phyloP scores from a whole-genome alignment of 2,329 filamentous ascomycete genomes.

The Penicillium decumbens region DNA sequence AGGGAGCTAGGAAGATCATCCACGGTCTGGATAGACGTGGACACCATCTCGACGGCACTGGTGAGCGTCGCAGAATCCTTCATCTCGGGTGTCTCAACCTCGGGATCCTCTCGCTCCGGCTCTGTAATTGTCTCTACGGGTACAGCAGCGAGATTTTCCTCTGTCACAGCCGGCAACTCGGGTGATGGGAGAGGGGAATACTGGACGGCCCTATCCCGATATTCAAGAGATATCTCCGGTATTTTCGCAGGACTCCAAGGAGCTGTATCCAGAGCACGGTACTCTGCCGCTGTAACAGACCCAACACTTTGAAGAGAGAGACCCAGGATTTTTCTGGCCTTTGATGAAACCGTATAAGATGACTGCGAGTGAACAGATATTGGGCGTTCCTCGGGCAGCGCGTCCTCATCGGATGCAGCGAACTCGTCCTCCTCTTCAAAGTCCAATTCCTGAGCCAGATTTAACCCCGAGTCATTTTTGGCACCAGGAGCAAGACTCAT shows the following conservation, averaged over 20 bases:
- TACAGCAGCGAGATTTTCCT: conserved; percentile 16
- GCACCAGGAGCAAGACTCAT: conserved; percentile 53
- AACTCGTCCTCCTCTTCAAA: conserved; percentile 71
- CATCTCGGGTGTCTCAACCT: conserved; percentile 9
- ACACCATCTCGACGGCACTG: conserved; percentile 35
- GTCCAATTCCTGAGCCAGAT: conserved; percentile 84
- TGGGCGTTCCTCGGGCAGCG: conserved; percentile 43
- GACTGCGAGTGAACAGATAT: conserved; percentile 39
- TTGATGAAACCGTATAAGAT: conserved; percentile 35
- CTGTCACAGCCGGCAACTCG: conserved; percentile 18
- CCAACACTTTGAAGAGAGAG: conserved; percentile 36
- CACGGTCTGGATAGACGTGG: conserved; percentile 43
- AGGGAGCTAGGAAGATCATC: conserved; percentile 36
- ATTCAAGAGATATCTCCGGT: conserved; percentile 48
- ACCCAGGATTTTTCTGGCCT: conserved; percentile 46
- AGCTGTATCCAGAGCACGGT: conserved; percentile 24
- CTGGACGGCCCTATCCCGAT: conserved; percentile 73
- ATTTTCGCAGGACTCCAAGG: conserved; percentile 47
- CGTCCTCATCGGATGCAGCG: conserved; percentile 59
- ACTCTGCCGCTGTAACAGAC: conserved; percentile 25
- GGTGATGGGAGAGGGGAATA: conserved; percentile 80
- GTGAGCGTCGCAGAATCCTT: conserved; percentile 33
- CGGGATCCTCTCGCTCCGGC: background rate
- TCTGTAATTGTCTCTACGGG: conserved; percentile 16
- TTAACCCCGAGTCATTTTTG: conserved; percentile 61